Percentiles rank a stretch among this genome's conserved stretches.
Conservation (phyloP, 176 grass and related monocot species). For the Rhynchospora tenuis region DNA sequence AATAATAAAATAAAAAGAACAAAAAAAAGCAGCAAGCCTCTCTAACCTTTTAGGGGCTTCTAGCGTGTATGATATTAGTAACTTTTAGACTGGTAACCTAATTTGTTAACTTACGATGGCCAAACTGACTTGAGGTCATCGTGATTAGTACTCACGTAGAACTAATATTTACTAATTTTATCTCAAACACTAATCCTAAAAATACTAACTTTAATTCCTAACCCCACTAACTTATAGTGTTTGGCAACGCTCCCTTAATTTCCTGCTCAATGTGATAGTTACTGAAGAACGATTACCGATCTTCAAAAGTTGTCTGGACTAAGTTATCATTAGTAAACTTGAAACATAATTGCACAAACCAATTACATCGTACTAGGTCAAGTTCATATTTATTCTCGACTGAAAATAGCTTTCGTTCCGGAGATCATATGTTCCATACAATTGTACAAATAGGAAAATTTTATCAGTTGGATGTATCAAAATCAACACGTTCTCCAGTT, state of each 20-base stretch:
- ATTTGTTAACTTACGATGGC: too few species aligned
- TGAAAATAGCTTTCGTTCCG: not conserved
- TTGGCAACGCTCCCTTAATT: too few species aligned
- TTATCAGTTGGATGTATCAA: conserved; percentile 39
- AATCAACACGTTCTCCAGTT: conserved; percentile 79
- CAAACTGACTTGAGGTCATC: too few species aligned
- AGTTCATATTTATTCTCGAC: not conserved
- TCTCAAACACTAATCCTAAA: too few species aligned
- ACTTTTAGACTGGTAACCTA: too few species aligned
- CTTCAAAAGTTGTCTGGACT: not conserved
- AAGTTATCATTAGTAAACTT: not conserved
- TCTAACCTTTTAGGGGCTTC: too few species aligned
- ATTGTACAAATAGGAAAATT: not conserved
- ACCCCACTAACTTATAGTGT: too few species aligned
- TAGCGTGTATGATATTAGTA: too few species aligned
- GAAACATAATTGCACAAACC: not conserved
- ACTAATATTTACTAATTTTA: too few species aligned
- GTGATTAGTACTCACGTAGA: too few species aligned
- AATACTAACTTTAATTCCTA: too few species aligned
- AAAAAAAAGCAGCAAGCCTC: not conserved
- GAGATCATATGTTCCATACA: conserved; percentile 14
- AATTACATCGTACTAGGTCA: not conserved
- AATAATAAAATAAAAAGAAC: not conserved
- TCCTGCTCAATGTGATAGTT: not conserved
- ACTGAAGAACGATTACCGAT: not conserved